Base-by-base conservation (phyloP, 306 rosid species). In the Canavalia ensiformis region DNA sequence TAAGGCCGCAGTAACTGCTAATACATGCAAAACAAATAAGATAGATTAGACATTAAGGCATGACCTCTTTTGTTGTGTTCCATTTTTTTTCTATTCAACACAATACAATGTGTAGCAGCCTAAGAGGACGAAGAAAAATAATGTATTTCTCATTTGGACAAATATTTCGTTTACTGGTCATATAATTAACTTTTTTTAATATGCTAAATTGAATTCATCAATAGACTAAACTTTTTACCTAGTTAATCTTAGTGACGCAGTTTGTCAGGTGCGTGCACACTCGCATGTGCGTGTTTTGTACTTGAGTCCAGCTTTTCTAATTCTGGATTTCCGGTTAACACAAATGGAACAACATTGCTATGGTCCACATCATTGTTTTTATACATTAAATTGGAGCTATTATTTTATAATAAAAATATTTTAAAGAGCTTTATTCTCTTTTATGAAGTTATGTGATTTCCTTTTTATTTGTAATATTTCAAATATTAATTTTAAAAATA, bases 301-400 rank as follows among this genome's bases (percentile, higher is more conserved):
- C 54, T 63, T 63, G 57, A 70, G 51, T 58, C 42, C 8, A 4
- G 30, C 11, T 33, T 74, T 54, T 29, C 37, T 30, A 4, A 37
- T 55, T 58, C 50, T 47, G 8, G 9, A 2, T 12, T 75, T 39
- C 2, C 10, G 42, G 8, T 12, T 67, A 52, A 42, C 8, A 6
- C 47, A 65, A 6, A 33, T 47, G 3, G 7, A 42, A 42, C 75
- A 74, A 47, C 60, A 34, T n/a, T 10, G 3, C 57, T 41, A 47
- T 81, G 88, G 92, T 72, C 91, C 83, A 81, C 86, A 2, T 10
- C 55, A 3, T 42, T n/a, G 46, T 67, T 46, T 18, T 18, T 18
- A 18, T 18, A 18, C 25, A 18, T 18, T 18, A 18, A 18, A 18
- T 18, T 18, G 25, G 25, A 18, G 25, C 25, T 18, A 18, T 18